phyloP scores from a whole-genome alignment of 2,329 filamentous ascomycete genomes.

The Apiospora hydei region DNA sequence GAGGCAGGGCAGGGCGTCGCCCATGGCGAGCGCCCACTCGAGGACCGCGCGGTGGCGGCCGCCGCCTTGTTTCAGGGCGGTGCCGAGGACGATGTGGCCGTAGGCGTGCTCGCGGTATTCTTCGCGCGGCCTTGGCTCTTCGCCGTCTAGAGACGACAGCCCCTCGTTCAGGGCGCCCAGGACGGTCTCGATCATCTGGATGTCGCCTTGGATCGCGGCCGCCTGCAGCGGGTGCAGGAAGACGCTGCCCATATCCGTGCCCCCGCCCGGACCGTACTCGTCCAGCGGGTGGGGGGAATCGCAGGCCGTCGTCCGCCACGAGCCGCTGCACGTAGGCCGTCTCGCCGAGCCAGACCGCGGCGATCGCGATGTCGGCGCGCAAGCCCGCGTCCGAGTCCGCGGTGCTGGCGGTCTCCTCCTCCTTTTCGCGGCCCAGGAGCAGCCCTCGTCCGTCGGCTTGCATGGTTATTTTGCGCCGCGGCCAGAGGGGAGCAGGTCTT shows the following conservation, averaged over 20 bases:
- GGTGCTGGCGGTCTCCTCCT: too few species aligned
- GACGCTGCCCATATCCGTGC: background rate
- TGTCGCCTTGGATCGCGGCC: background rate
- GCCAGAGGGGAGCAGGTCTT: background rate
- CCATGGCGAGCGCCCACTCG: too few species aligned
- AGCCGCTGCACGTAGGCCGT: background rate
- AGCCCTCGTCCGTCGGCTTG: too few species aligned
- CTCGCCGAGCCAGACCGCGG: background rate
- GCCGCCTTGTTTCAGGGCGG: too few species aligned
- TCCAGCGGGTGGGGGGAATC: background rate
- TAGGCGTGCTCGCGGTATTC: too few species aligned
- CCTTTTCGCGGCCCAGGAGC: too few species aligned
- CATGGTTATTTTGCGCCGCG: too few species aligned
- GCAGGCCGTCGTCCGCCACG: background rate
- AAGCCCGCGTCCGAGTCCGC: background rate
- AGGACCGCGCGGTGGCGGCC: too few species aligned
- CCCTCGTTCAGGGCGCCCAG: background rate
- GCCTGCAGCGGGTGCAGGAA: background rate
- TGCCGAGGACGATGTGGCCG: too few species aligned
- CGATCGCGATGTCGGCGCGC: background rate
- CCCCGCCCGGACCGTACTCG: rapidly evolving
- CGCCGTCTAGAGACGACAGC: too few species aligned
- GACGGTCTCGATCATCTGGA: background rate
- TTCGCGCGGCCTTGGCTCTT: background rate
- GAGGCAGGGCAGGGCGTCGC: too few species aligned